Conservation (phyloP, 257 asterid species). For the Nicotiana sylvestris region DNA sequence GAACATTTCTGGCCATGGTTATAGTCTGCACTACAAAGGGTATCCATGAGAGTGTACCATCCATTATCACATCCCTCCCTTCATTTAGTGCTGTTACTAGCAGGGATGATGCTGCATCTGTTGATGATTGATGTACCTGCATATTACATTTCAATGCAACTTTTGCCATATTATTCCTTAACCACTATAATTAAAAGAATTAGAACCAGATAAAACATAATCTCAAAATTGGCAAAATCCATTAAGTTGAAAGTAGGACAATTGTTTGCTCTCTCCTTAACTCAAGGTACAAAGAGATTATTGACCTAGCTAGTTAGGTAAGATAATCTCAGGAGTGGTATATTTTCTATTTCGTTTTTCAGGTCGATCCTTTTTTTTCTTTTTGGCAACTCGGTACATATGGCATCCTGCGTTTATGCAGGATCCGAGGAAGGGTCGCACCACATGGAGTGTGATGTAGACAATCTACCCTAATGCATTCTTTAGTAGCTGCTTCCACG, state of each 20-base stretch:
- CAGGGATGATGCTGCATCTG: slow-evolving; percentile 94
- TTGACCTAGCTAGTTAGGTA: too few relatives aligned
- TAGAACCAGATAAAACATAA: background rate
- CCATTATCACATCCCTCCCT: slow-evolving; percentile 98
- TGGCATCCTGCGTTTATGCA: too few relatives aligned
- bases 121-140: slow-evolving; percentile 93
- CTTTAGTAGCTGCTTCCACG: too few relatives aligned
- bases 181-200: background rate
- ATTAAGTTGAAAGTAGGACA: background rate
- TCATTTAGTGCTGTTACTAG: slow-evolving; percentile 87
- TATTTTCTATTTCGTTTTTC: too few relatives aligned
- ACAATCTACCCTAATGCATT: too few relatives aligned
- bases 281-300: background rate
- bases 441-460: too few relatives aligned
- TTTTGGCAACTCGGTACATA: too few relatives aligned
- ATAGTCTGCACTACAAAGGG: slow-evolving; percentile 67
- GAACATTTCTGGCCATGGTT: slow-evolving; percentile 27
- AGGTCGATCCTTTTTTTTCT: too few relatives aligned
- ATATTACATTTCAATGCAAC: background rate
- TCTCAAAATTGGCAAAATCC: background rate
- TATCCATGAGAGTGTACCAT: slow-evolving; percentile 92
- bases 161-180: background rate
- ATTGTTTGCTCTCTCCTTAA: background rate
- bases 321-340: too few relatives aligned
- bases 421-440: too few relatives aligned